Percentiles rank a stretch among this genome's conserved stretches.
Evolutionary conservation across 768 basidiomycete species (phyloP).

Genomic region (Termitomyces sp.): DNA sequence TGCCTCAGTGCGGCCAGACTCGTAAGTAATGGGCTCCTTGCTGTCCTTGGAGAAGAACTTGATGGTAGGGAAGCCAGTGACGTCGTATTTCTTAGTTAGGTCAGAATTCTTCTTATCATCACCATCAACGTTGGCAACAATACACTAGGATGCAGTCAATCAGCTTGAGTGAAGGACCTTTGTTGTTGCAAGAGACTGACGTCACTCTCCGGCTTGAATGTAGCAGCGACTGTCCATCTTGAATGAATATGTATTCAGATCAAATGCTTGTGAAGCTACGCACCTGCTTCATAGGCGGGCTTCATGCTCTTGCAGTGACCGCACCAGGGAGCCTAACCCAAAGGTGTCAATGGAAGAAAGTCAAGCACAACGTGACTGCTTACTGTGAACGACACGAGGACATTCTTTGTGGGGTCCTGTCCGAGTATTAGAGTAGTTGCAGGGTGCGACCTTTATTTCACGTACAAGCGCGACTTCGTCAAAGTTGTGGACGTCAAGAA

Average conservation of each 20-base stretch:
- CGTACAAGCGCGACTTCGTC: conserved; percentile 68
- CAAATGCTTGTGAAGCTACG: neutral
- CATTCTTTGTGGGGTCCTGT: conserved; percentile 71
- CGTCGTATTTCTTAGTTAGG: conserved; percentile 66
- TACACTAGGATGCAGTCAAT: conserved; percentile 46
- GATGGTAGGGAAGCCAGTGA: conserved; percentile 87
- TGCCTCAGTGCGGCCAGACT: conserved; percentile 65
- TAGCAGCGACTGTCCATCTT: conserved; percentile 56
- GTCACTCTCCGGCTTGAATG: conserved; percentile 74
- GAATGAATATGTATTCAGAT: neutral
- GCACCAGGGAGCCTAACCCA: conserved; percentile 69
- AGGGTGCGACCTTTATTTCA: neutral
- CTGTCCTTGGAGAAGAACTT: conserved; percentile 86
- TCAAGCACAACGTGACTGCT: conserved; percentile 17
- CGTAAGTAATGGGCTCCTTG: conserved; percentile 61
- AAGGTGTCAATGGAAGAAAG: conserved; percentile 4
- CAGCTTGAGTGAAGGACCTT: neutral
- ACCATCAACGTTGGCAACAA: conserved; percentile 89
- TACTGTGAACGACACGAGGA: conserved; percentile 81
- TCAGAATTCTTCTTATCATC: conserved; percentile 79
- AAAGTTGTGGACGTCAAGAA: conserved; percentile 72
- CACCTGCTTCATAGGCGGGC: conserved; percentile 80
- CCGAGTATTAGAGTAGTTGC: neutral
- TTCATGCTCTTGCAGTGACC: conserved; percentile 94
- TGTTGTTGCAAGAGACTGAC: conserved; percentile 36